Percentiles rank a stretch among this genome's conserved stretches.
Conservation (phyloP, 768 basidiomycete genomes). For the Xerocomus brunneocitrinus region DNA sequence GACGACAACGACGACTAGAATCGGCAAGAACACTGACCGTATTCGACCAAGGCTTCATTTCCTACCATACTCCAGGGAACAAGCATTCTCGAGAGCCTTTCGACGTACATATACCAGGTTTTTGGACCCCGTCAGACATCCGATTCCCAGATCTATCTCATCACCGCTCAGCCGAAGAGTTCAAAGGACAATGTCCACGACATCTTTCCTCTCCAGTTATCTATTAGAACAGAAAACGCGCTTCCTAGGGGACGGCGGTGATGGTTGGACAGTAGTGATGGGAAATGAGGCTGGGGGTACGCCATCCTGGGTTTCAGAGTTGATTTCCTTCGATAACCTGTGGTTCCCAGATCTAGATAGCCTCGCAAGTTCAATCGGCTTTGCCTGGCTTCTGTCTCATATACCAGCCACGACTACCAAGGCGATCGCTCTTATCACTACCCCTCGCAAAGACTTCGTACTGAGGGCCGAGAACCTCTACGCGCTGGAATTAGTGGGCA, state of each 20-base stretch:
- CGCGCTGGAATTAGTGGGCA: constrained; percentile 58
- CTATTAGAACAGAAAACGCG: constrained; percentile 46
- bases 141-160: neutral
- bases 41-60: neutral
- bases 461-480: constrained; percentile 87
- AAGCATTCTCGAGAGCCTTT: neutral
- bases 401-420: constrained; percentile 33
- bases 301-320: neutral
- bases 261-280: constrained; percentile 82
- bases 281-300: constrained; percentile 96
- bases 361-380: constrained; percentile 80
- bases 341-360: constrained; percentile 75
- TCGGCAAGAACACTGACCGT: neutral
- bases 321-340: neutral
- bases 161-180: neutral
- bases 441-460: constrained; percentile 58
- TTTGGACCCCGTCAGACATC: neutral
- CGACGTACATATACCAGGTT: neutral
- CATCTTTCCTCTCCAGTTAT: constrained; percentile 33
- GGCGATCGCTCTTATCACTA: constrained; percentile 70
- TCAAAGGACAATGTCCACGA: constrained; percentile 20
- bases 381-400: constrained; percentile 65
- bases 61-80: neutral
- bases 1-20: neutral
- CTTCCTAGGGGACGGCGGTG: constrained; percentile 56